These are phyloP conservation scores for Boletus vinaceobasis DNA, from an alignment of 768 basidiomycete species.

Conservation along the genomic window DNA sequence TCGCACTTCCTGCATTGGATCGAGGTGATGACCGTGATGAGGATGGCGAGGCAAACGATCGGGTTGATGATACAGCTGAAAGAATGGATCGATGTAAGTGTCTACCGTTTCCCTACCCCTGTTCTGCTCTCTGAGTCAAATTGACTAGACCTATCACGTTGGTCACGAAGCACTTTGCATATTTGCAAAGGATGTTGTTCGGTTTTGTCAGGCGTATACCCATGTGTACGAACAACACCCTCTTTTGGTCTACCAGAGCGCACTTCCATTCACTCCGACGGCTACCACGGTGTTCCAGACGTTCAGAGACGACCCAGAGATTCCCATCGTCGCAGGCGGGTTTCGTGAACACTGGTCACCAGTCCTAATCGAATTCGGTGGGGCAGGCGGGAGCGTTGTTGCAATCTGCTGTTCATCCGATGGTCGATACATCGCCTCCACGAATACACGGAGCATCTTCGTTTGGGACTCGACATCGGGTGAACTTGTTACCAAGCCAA, in stretches of 20 bases:
- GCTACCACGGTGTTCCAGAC: constrained; percentile 21
- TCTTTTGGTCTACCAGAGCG: constrained; percentile 30
- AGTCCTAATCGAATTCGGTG: constrained; percentile 28
- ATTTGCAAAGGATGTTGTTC: constrained; percentile 27
- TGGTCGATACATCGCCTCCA: constrained; percentile 29
- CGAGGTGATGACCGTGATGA: constrained; percentile 31
- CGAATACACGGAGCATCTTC: constrained; percentile 16
- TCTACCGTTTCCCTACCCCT: neutral
- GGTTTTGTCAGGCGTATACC: constrained; percentile 31
- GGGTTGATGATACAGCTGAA: constrained; percentile 23
- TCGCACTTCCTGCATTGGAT: constrained; percentile 34
- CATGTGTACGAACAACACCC: constrained; percentile 33
- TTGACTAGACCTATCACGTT: constrained; percentile 10
- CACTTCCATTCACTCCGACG: constrained; percentile 32
- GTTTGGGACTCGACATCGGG: constrained; percentile 30
- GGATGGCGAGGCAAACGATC: constrained; percentile 32
- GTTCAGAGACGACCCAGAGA: constrained; percentile 24
- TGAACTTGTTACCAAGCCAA: constrained; percentile 20
- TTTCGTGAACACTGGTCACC: constrained; percentile 32
- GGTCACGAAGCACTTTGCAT: constrained; percentile 15
- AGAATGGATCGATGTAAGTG: constrained; percentile 27
- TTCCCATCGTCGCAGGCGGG: constrained; percentile 26
- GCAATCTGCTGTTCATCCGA: constrained; percentile 27
- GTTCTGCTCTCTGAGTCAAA: neutral
- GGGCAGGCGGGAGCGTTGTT: constrained; percentile 9